These are phyloP conservation scores for Trichosanthes cucumerina DNA, from an alignment of 306 rosid species.

Conservation along the genomic window DNA sequence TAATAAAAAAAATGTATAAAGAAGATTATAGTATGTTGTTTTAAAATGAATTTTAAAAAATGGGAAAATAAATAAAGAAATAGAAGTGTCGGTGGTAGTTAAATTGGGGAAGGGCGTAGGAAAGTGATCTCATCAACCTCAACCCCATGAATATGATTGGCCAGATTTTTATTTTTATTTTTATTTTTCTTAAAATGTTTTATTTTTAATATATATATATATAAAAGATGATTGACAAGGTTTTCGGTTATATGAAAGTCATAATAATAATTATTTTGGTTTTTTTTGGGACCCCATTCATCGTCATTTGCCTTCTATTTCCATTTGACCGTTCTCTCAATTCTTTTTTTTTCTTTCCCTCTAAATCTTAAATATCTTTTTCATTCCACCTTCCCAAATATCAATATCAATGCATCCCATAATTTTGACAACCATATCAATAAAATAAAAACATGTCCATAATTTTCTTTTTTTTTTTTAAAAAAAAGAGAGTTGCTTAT, in stretches of 20 bases:
- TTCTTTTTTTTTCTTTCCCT: background rate
- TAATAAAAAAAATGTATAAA: background rate
- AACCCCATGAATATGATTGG: background rate
- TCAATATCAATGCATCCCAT: constrained; percentile 1
- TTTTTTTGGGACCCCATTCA: background rate
- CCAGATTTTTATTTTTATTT: background rate
- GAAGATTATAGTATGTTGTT: background rate
- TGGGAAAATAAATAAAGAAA: background rate
- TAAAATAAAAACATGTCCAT: too few relatives aligned
- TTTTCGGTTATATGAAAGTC: background rate
- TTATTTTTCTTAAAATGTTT: background rate
- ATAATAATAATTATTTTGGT: background rate
- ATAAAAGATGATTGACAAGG: background rate
- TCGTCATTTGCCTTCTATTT: background rate
- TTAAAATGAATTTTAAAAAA: background rate
- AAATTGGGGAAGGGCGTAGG: background rate
- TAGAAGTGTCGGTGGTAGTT: constrained; percentile 6
- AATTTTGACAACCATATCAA: background rate
- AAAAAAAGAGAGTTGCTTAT: too few relatives aligned
- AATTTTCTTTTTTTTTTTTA: too few relatives aligned
- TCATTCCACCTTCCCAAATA: background rate
- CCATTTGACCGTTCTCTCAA: background rate
- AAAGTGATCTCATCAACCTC: constrained; percentile 2
- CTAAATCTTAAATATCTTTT: background rate
- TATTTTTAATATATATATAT: background rate